Evolutionary conservation across 2,329 filamentous ascomycete species (phyloP).

Genomic region (Ophiostoma ulmi): DNA sequence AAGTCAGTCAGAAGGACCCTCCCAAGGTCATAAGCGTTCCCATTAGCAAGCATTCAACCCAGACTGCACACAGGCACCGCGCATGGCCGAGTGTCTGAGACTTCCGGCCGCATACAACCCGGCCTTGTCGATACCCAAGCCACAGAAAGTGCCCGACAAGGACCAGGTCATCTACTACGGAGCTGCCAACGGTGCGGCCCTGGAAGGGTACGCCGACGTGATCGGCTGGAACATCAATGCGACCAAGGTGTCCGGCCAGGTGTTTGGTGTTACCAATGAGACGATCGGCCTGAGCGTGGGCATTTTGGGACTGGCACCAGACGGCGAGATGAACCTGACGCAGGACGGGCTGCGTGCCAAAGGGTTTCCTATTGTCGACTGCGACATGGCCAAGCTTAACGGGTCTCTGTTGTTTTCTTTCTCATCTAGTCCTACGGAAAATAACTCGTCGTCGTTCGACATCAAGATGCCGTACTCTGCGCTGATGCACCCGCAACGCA

Average conservation of each 20-base stretch:
- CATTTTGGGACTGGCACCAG: slow-evolving; percentile 8
- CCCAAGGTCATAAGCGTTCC: background rate
- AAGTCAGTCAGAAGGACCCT: background rate
- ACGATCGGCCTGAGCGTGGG: slow-evolving; percentile 19
- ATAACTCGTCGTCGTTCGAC: background rate
- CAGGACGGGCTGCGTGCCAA: background rate
- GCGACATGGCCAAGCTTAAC: background rate
- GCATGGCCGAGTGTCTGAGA: background rate
- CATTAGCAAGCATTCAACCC: background rate
- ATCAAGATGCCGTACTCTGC: background rate
- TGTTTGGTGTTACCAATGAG: slow-evolving; percentile 21
- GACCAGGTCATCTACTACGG: background rate
- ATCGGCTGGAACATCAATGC: slow-evolving; percentile 17
- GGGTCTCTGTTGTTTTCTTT: background rate
- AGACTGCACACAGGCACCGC: background rate
- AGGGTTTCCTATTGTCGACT: background rate
- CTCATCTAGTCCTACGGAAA: background rate
- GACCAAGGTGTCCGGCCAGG: background rate
- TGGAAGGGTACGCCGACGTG: background rate
- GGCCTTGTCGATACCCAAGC: background rate
- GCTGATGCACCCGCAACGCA: background rate
- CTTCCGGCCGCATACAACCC: background rate
- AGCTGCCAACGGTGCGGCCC: background rate
- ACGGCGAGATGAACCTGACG: background rate
- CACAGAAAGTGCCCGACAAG: background rate